Conservation (phyloP, 2,329 filamentous ascomycete genomes). For the Colletotrichum chlorophyti region DNA sequence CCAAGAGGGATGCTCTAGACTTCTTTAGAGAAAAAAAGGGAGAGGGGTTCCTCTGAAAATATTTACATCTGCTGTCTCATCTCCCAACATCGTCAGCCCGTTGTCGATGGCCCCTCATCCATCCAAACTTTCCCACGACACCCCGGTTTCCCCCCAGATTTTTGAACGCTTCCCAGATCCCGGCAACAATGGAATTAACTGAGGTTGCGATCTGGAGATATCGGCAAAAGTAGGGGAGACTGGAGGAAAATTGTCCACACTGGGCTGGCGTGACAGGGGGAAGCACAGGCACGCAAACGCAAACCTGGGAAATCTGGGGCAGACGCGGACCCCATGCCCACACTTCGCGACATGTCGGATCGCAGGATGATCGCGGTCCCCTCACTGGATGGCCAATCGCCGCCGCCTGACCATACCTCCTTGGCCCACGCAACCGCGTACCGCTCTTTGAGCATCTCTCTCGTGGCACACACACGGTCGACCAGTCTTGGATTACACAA, state of each 20-base stretch:
- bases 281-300: too few relatives aligned
- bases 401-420: conserved; percentile 24
- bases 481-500: conserved; percentile 1
- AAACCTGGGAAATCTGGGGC: conserved; percentile 16
- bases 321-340: too few relatives aligned
- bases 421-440: conserved; percentile 28
- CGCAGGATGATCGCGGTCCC: conserved; percentile 17
- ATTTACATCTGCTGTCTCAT: not conserved
- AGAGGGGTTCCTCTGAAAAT: too few relatives aligned
- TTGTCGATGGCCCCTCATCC: not conserved
- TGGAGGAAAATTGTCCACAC: conserved; percentile 2
- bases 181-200: not conserved
- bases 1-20: conserved; percentile 8
- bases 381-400: conserved; percentile 18
- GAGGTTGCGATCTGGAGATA: not conserved
- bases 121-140: not conserved
- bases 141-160: conserved; percentile 26
- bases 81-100: not conserved
- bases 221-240: conserved; percentile 23
- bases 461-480: not conserved
- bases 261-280: conserved; percentile 7
- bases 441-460: conserved; percentile 11
- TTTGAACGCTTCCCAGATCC: too few relatives aligned
- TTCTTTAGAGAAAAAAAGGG: not conserved
- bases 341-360: conserved; percentile 17